Percentiles rank a stretch among this genome's conserved stretches.
Evolutionary conservation across 768 basidiomycete genomes (phyloP).

Genomic region (Lactarius quietus): DNA sequence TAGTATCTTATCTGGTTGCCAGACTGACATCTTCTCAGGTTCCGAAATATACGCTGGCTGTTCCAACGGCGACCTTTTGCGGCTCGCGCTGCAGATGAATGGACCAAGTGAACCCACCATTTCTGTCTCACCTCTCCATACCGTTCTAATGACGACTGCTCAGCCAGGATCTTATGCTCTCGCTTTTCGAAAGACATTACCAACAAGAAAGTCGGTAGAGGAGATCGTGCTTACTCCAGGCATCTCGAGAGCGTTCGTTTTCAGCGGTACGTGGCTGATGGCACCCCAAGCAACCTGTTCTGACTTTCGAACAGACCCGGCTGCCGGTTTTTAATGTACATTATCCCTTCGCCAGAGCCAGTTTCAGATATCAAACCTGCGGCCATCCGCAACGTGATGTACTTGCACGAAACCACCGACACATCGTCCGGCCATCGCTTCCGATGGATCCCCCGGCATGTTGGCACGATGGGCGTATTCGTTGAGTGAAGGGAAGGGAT

Average conservation of each 20-base stretch:
- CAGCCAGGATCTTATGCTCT: slow-evolving; percentile 31
- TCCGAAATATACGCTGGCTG: slow-evolving; percentile 87
- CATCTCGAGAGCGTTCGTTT: slow-evolving; percentile 67
- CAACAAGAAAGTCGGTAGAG: slow-evolving; percentile 68
- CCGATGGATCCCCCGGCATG: slow-evolving; percentile 36
- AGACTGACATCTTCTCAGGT: slow-evolving; percentile 40
- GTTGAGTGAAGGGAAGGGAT: slow-evolving; percentile 38
- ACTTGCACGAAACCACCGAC: slow-evolving; percentile 79
- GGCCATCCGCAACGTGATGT: slow-evolving; percentile 72
- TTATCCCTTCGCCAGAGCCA: slow-evolving; percentile 75
- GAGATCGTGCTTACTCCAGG: slow-evolving; percentile 77
- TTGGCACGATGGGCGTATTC: slow-evolving; percentile 80
- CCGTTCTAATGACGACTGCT: neutral
- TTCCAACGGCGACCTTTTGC: slow-evolving; percentile 77
- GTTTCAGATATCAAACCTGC: slow-evolving; percentile 69
- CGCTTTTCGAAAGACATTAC: slow-evolving; percentile 48
- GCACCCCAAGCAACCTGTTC: slow-evolving; percentile 12
- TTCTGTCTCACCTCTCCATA: neutral
- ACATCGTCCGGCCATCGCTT: slow-evolving; percentile 51
- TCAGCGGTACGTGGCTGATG: slow-evolving; percentile 55
- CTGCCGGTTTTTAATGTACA: slow-evolving; percentile 73
- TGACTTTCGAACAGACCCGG: slow-evolving; percentile 39
- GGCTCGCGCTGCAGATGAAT: slow-evolving; percentile 68
- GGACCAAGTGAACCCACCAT: slow-evolving; percentile 36
- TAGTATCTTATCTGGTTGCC: slow-evolving; percentile 7